Evolutionary conservation across 1,284 basidiomycete genomes (phyloP).

Genomic region (Cryptococcus wingfieldii): DNA sequence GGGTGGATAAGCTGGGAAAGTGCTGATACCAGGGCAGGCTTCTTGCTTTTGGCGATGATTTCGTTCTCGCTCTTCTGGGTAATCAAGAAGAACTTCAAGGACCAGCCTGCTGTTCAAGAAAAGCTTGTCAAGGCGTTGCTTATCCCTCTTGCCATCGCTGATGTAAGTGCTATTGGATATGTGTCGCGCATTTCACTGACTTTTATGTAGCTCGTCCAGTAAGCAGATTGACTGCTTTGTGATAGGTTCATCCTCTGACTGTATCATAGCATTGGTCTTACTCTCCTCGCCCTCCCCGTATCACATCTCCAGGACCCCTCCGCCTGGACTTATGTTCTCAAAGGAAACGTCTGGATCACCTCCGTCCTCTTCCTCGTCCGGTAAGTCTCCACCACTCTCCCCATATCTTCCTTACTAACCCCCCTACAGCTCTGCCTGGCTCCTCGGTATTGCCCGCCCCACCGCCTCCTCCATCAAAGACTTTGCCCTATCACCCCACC

Average conservation of each 20-base stretch:
- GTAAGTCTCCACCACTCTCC: constrained; percentile 18
- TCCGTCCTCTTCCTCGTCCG: constrained; percentile 36
- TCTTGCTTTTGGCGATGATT: constrained; percentile 47
- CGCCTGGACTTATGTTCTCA: constrained; percentile 44
- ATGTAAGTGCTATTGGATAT: constrained; percentile 28
- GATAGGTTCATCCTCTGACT: not conserved
- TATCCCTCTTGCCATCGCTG: constrained; percentile 44
- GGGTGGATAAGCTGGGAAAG: not conserved
- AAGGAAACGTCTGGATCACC: constrained; percentile 47
- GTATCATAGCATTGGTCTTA: constrained; percentile 27
- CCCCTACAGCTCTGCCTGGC: constrained; percentile 8
- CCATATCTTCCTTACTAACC: not conserved
- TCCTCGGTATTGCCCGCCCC: constrained; percentile 9
- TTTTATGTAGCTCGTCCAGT: constrained; percentile 15
- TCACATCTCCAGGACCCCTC: constrained; percentile 25
- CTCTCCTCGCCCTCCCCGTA: constrained; percentile 32
- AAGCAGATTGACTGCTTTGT: not conserved
- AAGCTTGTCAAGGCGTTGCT: constrained; percentile 38
- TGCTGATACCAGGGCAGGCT: constrained; percentile 29
- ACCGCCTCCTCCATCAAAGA: not conserved
- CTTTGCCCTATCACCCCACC: not conserved
- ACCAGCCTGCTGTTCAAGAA: constrained; percentile 28
- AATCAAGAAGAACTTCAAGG: constrained; percentile 26
- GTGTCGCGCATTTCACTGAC: constrained; percentile 5
- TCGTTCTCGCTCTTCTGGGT: constrained; percentile 41